These are phyloP conservation scores for Mytilinidion resinicola DNA, from an alignment of 495 filamentous ascomycete genomes.

Conservation along the genomic window DNA sequence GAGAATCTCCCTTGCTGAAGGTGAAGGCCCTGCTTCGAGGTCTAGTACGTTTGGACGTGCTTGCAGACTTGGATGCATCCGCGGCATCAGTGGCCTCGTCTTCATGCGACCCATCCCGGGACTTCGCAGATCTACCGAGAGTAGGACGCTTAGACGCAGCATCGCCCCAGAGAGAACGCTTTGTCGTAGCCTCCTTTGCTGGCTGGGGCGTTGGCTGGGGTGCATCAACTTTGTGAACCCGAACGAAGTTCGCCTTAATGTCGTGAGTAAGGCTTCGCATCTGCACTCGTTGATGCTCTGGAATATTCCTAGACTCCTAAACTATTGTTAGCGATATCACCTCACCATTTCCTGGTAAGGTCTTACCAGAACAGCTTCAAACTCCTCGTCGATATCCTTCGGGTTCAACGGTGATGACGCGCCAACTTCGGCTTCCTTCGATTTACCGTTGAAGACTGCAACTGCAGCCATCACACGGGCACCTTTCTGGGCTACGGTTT, in stretches of 20 bases:
- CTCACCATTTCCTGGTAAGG: not conserved
- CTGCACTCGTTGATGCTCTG: conserved; percentile 84
- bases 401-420: conserved; percentile 30
- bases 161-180: conserved; percentile 27
- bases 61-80: conserved; percentile 5
- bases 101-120: conserved; percentile 8
- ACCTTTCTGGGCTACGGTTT: conserved; percentile 31
- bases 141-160: conserved; percentile 41
- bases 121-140: conserved; percentile 8
- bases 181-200: conserved; percentile 10
- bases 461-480: conserved; percentile 61
- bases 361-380: conserved; percentile 56
- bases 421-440: conserved; percentile 24
- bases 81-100: not conserved
- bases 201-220: conserved; percentile 29
- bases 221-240: conserved; percentile 70
- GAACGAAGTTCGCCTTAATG: conserved; percentile 92
- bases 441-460: conserved; percentile 50
- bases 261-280: conserved; percentile 83
- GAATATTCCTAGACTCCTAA: conserved; percentile 76
- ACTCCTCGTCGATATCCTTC: conserved; percentile 45
- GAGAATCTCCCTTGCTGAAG: conserved; percentile 54
- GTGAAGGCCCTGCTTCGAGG: conserved; percentile 74
- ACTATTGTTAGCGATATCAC: conserved; percentile 5
- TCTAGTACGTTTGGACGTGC: conserved; percentile 36